These are phyloP conservation scores for Sphagnum fallax DNA, from an alignment of 228 moss, liverwort and hornwort species.

Conservation along the genomic window DNA sequence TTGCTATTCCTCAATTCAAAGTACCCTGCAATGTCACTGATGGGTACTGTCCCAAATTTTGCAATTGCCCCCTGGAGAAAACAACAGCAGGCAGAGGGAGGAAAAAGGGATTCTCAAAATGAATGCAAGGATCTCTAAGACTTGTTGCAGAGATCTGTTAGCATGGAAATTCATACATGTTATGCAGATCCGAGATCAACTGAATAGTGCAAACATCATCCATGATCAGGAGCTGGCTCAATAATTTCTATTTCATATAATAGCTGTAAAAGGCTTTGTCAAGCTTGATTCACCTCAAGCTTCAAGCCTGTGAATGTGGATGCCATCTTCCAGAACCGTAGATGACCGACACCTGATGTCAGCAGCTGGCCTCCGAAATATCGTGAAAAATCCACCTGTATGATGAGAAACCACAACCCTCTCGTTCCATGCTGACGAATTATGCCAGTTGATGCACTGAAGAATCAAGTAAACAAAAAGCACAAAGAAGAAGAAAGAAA, in stretches of 20 bases:
- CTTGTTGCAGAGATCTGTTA: no score
- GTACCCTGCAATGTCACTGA: slow-evolving; percentile 89
- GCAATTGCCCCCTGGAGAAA: slow-evolving; percentile 75
- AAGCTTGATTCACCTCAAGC: slow-evolving; percentile 49
- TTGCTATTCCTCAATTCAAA: slow-evolving; percentile 86
- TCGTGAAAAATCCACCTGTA: slow-evolving; percentile 74
- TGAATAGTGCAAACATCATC: no score
- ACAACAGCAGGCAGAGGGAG: background rate
- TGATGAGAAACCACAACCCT: background rate
- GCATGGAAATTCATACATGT: no score
- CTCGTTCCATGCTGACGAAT: no score
- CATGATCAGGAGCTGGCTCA: no score
- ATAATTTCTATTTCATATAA: no score
- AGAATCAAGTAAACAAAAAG: background rate
- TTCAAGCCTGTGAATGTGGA: slow-evolving; percentile 96
- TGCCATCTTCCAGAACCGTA: slow-evolving; percentile 99
- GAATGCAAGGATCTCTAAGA: no score
- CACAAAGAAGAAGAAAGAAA: background rate
- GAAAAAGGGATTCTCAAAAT: background rate
- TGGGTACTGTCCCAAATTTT: slow-evolving; percentile 96
- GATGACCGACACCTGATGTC: slow-evolving; percentile 91
- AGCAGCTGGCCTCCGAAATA: slow-evolving; percentile 81
- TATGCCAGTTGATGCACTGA: no score
- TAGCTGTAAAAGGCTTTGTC: no score
- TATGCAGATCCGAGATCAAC: no score